Evolutionary conservation across 2,329 filamentous ascomycete genomes (phyloP).

Genomic region (Chrysoporthe puriensis): DNA sequence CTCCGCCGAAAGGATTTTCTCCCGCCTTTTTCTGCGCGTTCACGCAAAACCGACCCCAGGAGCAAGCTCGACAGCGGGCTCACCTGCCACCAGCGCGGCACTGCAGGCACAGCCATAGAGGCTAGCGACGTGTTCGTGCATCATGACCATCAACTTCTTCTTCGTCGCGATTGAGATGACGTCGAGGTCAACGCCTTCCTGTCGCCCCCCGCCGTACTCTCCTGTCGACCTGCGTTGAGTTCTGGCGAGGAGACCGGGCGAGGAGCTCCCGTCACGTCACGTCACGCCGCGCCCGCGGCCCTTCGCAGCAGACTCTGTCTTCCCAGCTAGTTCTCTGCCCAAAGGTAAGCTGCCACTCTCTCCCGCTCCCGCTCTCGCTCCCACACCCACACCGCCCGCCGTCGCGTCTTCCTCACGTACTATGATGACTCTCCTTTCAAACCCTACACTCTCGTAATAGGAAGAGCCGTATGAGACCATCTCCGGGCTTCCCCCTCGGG

Average conservation of each 20-base stretch:
- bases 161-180: neutral
- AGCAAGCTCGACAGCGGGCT: neutral
- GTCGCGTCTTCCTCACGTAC: conserved; percentile 13
- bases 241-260: neutral
- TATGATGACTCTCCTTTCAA: conserved; percentile 45
- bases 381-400: conserved; percentile 2
- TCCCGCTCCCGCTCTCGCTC: neutral
- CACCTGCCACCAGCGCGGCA: neutral
- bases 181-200: neutral
- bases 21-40: neutral
- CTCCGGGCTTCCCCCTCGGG: conserved; percentile 31
- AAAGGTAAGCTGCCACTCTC: conserved; percentile 1
- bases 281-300: neutral
- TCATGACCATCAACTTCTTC: conserved; percentile 6
- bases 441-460: conserved; percentile 40
- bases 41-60: neutral
- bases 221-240: neutral
- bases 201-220: neutral
- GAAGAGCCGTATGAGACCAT: conserved; percentile 49
- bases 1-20: conserved; percentile 22
- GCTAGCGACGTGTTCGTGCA: conserved; percentile 15
- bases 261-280: neutral
- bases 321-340: neutral
- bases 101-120: conserved; percentile 29
- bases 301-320: neutral